Evolutionary conservation across 768 basidiomycete species (phyloP).

Genomic region (Leccinum disarticulatum): DNA sequence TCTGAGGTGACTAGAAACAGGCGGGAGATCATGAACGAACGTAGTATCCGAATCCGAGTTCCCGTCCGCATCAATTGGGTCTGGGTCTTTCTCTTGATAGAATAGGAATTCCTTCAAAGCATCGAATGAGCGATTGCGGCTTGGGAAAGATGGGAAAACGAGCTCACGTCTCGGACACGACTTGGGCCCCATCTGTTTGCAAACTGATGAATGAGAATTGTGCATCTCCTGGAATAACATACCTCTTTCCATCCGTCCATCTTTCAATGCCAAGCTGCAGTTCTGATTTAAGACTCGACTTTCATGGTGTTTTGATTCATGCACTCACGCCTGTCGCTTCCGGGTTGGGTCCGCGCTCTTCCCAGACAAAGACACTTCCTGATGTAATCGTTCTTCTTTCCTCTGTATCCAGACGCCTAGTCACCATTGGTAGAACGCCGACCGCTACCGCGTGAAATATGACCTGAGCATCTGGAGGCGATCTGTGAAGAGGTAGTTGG

Average conservation of each 20-base stretch:
- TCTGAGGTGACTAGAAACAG: slow-evolving; percentile 2
- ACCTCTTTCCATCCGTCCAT: slow-evolving; percentile 73
- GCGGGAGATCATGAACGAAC: slow-evolving; percentile 34
- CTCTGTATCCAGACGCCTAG: slow-evolving; percentile 71
- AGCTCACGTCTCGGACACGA: slow-evolving; percentile 69
- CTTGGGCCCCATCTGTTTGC: slow-evolving; percentile 69
- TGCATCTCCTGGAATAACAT: slow-evolving; percentile 2
- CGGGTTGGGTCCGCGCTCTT: slow-evolving; percentile 68
- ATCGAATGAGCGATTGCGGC: slow-evolving; percentile 9
- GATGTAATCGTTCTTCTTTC: slow-evolving; percentile 69
- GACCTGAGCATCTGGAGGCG: slow-evolving; percentile 64
- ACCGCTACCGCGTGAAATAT: slow-evolving; percentile 73
- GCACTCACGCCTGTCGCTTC: slow-evolving; percentile 63
- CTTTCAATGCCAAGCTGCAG: slow-evolving; percentile 70
- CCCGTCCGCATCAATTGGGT: slow-evolving; percentile 47
- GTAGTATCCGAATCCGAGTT: slow-evolving; percentile 51
- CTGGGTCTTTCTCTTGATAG: slow-evolving; percentile 65
- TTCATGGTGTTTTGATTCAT: slow-evolving; percentile 5
- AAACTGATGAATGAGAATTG: not conserved
- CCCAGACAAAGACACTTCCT: slow-evolving; percentile 81
- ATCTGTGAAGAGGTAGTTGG: slow-evolving; percentile 31
- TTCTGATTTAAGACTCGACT: slow-evolving; percentile 5
- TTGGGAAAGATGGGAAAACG: not conserved
- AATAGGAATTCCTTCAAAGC: slow-evolving; percentile 66
- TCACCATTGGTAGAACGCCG: slow-evolving; percentile 60